A percentile compares a stretch with the other conserved stretches of the same genome.
Evolutionary conservation across 148 eudicot species (phyloP).

Genomic region (Rhododendron williamsianum): DNA sequence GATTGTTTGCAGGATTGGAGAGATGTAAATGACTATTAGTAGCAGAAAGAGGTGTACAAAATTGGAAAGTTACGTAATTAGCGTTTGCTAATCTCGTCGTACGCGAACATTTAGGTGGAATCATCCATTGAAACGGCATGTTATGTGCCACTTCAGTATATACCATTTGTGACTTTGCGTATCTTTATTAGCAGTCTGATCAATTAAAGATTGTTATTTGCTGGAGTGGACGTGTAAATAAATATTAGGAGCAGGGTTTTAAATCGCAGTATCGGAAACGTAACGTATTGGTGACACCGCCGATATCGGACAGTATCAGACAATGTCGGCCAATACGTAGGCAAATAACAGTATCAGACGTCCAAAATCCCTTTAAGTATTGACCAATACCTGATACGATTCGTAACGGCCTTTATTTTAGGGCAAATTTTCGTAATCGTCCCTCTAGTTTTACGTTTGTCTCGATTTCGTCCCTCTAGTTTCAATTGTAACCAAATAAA

Average conservation of each 20-base stretch:
- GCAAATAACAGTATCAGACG: background rate
- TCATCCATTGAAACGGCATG: background rate
- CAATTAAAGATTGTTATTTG: background rate
- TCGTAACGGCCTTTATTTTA: background rate
- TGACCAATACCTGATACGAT: background rate
- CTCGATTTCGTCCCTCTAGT: too few species aligned
- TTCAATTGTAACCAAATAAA: too few species aligned
- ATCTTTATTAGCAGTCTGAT: background rate
- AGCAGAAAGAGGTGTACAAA: background rate
- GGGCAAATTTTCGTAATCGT: too few species aligned
- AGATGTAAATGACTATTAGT: background rate
- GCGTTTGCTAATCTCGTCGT: background rate
- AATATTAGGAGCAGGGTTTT: background rate
- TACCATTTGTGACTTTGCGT: background rate
- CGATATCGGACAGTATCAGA: too few species aligned
- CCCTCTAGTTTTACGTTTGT: too few species aligned
- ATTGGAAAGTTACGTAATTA: background rate
- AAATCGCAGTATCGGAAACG: too few species aligned
- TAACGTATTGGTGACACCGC: too few species aligned
- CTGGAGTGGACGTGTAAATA: background rate
- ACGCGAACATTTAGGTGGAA: background rate
- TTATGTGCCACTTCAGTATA: background rate
- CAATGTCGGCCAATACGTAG: background rate
- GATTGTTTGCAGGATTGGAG: background rate
- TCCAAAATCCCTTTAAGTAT: too few species aligned